phyloP scores from a whole-genome alignment of 495 filamentous ascomycete species.

The Saxophila tyrrhenica region DNA sequence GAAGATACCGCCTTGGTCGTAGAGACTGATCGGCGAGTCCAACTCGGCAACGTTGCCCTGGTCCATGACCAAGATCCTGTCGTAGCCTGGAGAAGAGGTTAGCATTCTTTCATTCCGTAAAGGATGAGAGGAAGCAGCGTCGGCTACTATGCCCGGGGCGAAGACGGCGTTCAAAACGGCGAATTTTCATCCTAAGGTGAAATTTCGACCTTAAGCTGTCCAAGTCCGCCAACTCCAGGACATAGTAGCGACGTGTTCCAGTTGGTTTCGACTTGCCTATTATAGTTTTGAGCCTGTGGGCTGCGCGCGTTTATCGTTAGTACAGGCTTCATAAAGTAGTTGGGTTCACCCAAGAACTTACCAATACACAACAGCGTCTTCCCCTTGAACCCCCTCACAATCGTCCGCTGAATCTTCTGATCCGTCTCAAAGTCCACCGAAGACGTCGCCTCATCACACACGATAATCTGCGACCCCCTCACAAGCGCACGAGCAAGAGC shows the following conservation, averaged over 20 bases:
- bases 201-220: too few species aligned
- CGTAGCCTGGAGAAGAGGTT: slow-evolving; percentile 43
- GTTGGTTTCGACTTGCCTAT: slow-evolving; percentile 37
- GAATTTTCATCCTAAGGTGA: too few species aligned
- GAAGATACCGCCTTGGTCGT: slow-evolving; percentile 61
- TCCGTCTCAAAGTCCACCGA: slow-evolving; percentile 95
- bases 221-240: too few species aligned
- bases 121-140: too few species aligned
- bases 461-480: slow-evolving; percentile 75
- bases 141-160: too few species aligned
- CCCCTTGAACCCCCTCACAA: slow-evolving; percentile 74
- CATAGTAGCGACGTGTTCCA: too few species aligned
- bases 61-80: slow-evolving; percentile 94
- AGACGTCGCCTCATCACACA: slow-evolving; percentile 91
- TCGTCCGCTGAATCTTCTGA: slow-evolving; percentile 85
- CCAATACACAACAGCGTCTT: slow-evolving; percentile 88
- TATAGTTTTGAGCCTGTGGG: slow-evolving; percentile 84
- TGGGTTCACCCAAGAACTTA: too few species aligned
- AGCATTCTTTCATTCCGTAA: not conserved
- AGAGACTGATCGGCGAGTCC: slow-evolving; percentile 62
- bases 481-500: slow-evolving; percentile 85
- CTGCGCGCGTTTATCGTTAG: too few species aligned
- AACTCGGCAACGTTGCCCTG: slow-evolving; percentile 75
- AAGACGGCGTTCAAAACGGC: too few species aligned
- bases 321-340: too few species aligned